Percentiles rank a stretch among this genome's conserved stretches.
Conservation (phyloP, 208 protist genomes). For the Leptomonas seymouri region DNA sequence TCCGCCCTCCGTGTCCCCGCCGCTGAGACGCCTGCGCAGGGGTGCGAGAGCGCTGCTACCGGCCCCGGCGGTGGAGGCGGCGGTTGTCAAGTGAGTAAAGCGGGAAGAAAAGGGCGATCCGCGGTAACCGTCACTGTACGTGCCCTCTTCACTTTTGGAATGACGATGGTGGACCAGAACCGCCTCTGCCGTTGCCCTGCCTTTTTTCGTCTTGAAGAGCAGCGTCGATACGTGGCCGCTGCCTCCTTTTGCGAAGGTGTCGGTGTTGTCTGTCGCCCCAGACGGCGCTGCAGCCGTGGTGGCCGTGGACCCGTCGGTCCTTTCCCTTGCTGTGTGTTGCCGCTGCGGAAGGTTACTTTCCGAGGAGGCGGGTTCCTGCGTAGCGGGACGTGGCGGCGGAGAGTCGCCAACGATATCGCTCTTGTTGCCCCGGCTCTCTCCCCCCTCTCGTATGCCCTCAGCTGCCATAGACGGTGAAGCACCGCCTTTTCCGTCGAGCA, state of each 20-base stretch:
- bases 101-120: neutral
- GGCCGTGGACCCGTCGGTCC: neutral
- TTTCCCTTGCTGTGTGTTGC: slow-evolving; percentile 14
- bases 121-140: no score
- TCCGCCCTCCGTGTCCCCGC: slow-evolving; percentile 1
- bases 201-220: slow-evolving; percentile 17
- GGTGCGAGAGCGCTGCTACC: neutral
- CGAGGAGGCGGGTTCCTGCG: neutral
- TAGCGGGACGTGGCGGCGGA: slow-evolving; percentile 8
- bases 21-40: slow-evolving; percentile 3
- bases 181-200: neutral
- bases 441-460: neutral
- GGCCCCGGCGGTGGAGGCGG: no score
- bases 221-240: slow-evolving; percentile 5
- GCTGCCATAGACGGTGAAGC: neutral
- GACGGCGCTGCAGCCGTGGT: neutral
- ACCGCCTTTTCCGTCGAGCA: slow-evolving; percentile 4
- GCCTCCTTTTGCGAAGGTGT: neutral
- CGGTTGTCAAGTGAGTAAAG: neutral
- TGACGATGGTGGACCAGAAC: neutral
- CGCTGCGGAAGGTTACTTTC: neutral
- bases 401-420: slow-evolving; percentile 2
- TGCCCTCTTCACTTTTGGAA: slow-evolving; percentile 11
- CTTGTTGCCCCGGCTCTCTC: neutral
- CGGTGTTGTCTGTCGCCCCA: neutral